phyloP scores from a whole-genome alignment of 2,329 filamentous ascomycete genomes.

The Harringtonia aguacate region DNA sequence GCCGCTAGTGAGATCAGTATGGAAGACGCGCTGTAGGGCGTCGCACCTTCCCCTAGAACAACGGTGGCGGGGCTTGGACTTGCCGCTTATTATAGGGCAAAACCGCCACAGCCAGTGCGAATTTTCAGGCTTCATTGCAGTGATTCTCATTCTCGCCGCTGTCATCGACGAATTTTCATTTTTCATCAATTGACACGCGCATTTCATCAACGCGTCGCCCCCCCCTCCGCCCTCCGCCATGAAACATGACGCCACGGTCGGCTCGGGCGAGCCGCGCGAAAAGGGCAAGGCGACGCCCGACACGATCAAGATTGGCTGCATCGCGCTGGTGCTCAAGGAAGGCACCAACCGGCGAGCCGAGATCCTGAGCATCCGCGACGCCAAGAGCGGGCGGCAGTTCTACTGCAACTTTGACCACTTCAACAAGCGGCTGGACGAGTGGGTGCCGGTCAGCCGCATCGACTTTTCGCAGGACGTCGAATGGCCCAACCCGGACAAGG shows the following conservation, averaged over 20 bases:
- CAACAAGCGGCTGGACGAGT: slow-evolving; percentile 81
- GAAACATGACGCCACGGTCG: slow-evolving; percentile 42
- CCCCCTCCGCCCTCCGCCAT: slow-evolving; percentile 20
- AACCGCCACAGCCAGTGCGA: too few species aligned
- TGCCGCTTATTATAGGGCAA: too few species aligned
- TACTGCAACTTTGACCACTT: slow-evolving; percentile 98
- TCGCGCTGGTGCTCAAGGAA: slow-evolving; percentile 56
- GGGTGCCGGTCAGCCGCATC: slow-evolving; percentile 73
- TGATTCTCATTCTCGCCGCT: too few species aligned
- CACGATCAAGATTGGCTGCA: slow-evolving; percentile 58
- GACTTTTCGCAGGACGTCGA: slow-evolving; percentile 87
- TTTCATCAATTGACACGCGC: neutral
- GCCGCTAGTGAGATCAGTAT: too few species aligned
- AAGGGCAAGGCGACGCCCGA: slow-evolving; percentile 78
- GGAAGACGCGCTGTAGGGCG: too few species aligned
- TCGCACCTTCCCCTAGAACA: too few species aligned
- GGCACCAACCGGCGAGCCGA: slow-evolving; percentile 84
- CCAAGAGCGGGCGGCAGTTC: slow-evolving; percentile 78
- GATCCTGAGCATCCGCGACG: slow-evolving; percentile 87
- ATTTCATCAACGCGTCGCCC: slow-evolving; percentile 7
- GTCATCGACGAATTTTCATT: too few species aligned
- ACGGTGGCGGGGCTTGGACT: too few species aligned
- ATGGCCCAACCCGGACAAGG: slow-evolving; percentile 88
- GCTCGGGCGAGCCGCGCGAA: slow-evolving; percentile 47
- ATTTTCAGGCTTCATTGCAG: too few species aligned